These are phyloP conservation scores for Rhynchospora breviuscula DNA, from an alignment of 176 grass and related monocot genomes.

Conservation along the genomic window DNA sequence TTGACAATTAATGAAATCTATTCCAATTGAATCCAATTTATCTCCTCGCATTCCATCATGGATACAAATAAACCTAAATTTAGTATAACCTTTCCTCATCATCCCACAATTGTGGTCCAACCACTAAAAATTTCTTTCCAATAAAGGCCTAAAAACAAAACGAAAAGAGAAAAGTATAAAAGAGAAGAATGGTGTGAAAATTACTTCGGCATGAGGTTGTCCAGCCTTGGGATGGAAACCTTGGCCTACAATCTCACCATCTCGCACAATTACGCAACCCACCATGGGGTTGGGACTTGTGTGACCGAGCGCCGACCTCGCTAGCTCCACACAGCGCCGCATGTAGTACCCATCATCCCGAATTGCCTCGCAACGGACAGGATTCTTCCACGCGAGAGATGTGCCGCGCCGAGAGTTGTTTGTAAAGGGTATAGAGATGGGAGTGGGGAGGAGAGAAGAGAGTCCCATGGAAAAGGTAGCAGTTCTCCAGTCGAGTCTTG, in stretches of 20 bases:
- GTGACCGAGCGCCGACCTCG: constrained; percentile 56
- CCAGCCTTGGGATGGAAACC: constrained; percentile 90
- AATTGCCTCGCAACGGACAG: constrained; percentile 28
- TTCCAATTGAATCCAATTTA: neutral
- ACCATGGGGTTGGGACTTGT: constrained; percentile 97
- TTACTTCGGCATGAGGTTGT: constrained; percentile 81
- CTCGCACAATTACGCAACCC: constrained; percentile 74
- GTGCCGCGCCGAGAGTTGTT: neutral
- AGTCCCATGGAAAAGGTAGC: neutral
- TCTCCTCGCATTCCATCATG: neutral
- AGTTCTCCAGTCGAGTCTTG: neutral
- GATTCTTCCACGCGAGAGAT: neutral
- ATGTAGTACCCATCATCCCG: constrained; percentile 64
- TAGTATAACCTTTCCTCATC: neutral
- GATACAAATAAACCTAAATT: neutral
- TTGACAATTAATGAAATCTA: neutral
- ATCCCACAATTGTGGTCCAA: neutral
- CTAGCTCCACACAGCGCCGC: constrained; percentile 63
- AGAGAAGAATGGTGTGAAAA: neutral
- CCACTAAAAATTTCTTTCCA: neutral
- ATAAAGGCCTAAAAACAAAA: neutral
- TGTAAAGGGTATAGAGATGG: neutral
- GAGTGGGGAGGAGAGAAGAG: neutral
- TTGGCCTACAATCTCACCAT: constrained; percentile 60
- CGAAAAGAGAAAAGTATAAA: neutral